Conservation (phyloP, 805 yeast species). For the Yamadazyma olivae region DNA sequence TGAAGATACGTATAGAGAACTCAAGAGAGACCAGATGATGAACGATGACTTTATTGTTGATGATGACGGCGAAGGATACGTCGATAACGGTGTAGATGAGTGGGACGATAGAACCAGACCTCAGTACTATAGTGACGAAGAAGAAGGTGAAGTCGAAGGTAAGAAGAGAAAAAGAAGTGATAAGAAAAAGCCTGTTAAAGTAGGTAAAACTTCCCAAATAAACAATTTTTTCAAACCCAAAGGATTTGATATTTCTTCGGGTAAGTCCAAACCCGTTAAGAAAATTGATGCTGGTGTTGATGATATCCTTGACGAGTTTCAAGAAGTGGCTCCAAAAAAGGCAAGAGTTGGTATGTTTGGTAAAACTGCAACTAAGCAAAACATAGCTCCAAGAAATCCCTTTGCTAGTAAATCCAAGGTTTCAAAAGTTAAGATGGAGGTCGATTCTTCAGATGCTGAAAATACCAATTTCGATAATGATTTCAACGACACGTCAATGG, state of each 20-base stretch:
- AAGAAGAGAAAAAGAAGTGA: slow-evolving; percentile 21
- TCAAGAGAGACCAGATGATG: slow-evolving; percentile 74
- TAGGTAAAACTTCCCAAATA: slow-evolving; percentile 46
- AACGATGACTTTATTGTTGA: slow-evolving; percentile 93
- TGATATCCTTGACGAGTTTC: slow-evolving; percentile 59
- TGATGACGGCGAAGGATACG: slow-evolving; percentile 91
- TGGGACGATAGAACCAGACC: slow-evolving; percentile 63
- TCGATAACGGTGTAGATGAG: slow-evolving; percentile 89
- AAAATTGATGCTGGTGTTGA: slow-evolving; percentile 54
- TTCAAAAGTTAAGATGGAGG: neutral
- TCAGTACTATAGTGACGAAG: slow-evolving; percentile 56
- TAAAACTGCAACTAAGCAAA: slow-evolving; percentile 10
- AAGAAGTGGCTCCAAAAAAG: slow-evolving; percentile 9
- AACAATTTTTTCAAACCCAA: slow-evolving; percentile 51
- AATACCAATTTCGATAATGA: slow-evolving; percentile 14
- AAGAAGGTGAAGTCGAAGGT: slow-evolving; percentile 24
- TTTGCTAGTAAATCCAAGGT: neutral
- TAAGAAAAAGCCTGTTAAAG: slow-evolving; percentile 33
- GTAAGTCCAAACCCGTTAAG: slow-evolving; percentile 27
- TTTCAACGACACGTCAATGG: slow-evolving; percentile 23
- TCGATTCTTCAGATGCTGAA: slow-evolving; percentile 9
- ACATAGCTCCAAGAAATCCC: slow-evolving; percentile 1
- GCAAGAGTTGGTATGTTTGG: slow-evolving; percentile 6
- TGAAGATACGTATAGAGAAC: slow-evolving; percentile 71
- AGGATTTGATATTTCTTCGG: slow-evolving; percentile 8